A percentile compares a stretch with the other conserved stretches of the same genome.
phyloP scores from a whole-genome alignment of 1,284 basidiomycete species.

The Phlebopus sp. region DNA sequence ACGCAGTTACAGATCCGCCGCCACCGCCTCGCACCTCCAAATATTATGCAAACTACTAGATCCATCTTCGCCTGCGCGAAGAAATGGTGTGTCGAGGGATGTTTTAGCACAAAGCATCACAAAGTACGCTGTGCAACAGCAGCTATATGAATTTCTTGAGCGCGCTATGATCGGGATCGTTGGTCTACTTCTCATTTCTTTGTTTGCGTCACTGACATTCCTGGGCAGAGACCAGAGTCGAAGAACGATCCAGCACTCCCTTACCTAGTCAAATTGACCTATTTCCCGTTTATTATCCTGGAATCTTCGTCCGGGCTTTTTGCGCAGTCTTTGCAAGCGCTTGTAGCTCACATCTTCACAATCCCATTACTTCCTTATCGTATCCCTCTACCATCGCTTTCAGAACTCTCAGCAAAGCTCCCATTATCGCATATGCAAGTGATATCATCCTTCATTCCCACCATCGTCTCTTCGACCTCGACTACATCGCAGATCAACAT shows the following conservation, averaged over 20 bases:
- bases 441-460: conserved; percentile 24
- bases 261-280: conserved; percentile 29
- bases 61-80: conserved; percentile 1
- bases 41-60: conserved; percentile 30
- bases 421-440: conserved; percentile 40
- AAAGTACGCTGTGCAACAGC: conserved; percentile 14
- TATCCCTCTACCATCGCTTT: conserved; percentile 53
- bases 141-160: conserved; percentile 18
- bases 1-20: conserved; percentile 26
- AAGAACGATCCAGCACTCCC: conserved; percentile 30
- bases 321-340: conserved; percentile 31
- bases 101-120: conserved; percentile 17
- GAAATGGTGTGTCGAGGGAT: conserved; percentile 12
- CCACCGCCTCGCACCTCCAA: conserved; percentile 23
- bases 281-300: conserved; percentile 26
- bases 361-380: conserved; percentile 69
- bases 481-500: conserved; percentile 48
- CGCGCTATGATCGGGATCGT: conserved; percentile 25
- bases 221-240: conserved; percentile 21
- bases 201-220: conserved; percentile 4
- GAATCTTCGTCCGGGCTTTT: conserved; percentile 33
- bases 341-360: conserved; percentile 53
- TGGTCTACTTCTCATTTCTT: conserved; percentile 9
- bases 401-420: conserved; percentile 42
- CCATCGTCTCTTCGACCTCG: conserved; percentile 26